Evolutionary conservation across 176 grass and related monocot genomes (phyloP).

Genomic region (Poa pratensis): DNA sequence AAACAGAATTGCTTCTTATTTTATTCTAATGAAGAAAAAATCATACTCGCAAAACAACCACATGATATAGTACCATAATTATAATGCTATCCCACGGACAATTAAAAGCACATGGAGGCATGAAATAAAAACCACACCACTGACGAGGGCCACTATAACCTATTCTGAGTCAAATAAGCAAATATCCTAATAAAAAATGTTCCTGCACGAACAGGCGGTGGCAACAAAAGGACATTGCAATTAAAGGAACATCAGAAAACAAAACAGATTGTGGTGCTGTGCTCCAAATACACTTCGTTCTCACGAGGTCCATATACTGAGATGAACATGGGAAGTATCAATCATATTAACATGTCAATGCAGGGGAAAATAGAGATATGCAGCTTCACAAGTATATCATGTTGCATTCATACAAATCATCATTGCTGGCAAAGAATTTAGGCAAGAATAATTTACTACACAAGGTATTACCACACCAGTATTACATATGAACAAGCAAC

Average conservation of each 20-base stretch:
- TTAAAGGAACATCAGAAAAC: conserved; percentile 32
- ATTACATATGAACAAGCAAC: conserved; percentile 18
- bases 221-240: not conserved
- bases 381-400: not conserved
- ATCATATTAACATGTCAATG: not conserved
- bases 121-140: not conserved
- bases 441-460: not conserved
- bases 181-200: not conserved
- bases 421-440: conserved; percentile 23
- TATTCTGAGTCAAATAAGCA: not conserved
- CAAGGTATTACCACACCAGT: conserved; percentile 11
- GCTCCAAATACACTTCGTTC: conserved; percentile 20
- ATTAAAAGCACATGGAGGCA: not conserved
- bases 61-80: too few species aligned
- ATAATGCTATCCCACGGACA: too few species aligned
- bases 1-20: too few species aligned
- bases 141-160: conserved; percentile 1
- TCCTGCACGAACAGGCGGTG: not conserved
- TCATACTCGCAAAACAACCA: too few species aligned
- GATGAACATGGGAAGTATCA: not conserved
- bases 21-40: too few species aligned
- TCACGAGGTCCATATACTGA: not conserved
- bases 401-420: conserved; percentile 2
- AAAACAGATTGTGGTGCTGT: not conserved
- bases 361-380: not conserved